Percentiles rank a stretch among this genome's conserved stretches.
Conservation (phyloP, 2,329 filamentous ascomycete species). For the Fusarium longipes region DNA sequence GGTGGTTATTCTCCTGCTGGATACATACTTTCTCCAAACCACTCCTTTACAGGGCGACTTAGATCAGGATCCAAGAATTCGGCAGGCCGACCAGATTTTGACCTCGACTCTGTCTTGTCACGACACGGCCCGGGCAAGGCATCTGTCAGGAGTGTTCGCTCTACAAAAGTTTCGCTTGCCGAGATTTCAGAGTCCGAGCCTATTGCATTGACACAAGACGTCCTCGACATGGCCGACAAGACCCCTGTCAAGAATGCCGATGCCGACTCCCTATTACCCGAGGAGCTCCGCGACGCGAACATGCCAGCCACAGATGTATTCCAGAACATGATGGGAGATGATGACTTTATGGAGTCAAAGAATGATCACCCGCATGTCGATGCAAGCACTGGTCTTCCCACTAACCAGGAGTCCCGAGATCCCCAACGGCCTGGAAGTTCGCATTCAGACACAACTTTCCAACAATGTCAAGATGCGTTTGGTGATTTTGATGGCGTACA, state of each 20-base stretch:
- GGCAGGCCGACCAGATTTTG: slow-evolving; percentile 54
- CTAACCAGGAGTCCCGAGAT: slow-evolving; percentile 35
- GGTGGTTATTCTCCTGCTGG: slow-evolving; percentile 77
- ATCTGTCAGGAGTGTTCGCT: slow-evolving; percentile 63
- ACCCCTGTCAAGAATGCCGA: slow-evolving; percentile 54
- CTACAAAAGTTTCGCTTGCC: slow-evolving; percentile 63
- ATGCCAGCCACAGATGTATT: slow-evolving; percentile 49
- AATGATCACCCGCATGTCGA: slow-evolving; percentile 17
- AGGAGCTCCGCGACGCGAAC: slow-evolving; percentile 52
- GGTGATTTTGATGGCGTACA: slow-evolving; percentile 86
- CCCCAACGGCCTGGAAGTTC: slow-evolving; percentile 56
- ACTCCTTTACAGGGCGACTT: slow-evolving; percentile 68
- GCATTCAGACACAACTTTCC: slow-evolving; percentile 69
- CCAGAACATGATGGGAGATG: slow-evolving; percentile 50
- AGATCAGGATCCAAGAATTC: slow-evolving; percentile 67
- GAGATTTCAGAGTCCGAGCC: slow-evolving; percentile 69
- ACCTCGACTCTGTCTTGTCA: slow-evolving; percentile 56
- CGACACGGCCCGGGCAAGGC: slow-evolving; percentile 67
- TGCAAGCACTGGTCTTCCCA: slow-evolving; percentile 15
- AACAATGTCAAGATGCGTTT: slow-evolving; percentile 76
- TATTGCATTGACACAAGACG: slow-evolving; percentile 61
- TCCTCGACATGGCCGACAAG: slow-evolving; percentile 66
- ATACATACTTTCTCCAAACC: slow-evolving; percentile 74
- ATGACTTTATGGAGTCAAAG: slow-evolving; percentile 33
- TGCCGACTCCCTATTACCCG: slow-evolving; percentile 53